Conservation (phyloP, 495 filamentous ascomycete species). For the Immersiella caudata region DNA sequence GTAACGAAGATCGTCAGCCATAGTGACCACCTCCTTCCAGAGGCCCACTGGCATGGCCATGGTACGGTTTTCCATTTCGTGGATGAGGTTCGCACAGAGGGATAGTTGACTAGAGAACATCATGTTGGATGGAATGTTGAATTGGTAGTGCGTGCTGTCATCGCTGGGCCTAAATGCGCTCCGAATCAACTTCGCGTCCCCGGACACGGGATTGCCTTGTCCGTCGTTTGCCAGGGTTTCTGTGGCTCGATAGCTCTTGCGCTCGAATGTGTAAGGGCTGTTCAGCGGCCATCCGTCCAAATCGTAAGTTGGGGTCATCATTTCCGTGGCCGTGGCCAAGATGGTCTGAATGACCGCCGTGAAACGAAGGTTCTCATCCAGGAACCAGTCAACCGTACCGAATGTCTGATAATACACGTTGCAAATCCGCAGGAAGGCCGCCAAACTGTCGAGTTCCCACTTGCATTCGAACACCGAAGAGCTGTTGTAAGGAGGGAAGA, state of each 20-base stretch:
- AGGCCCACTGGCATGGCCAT: neutral
- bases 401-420: constrained; percentile 62
- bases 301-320: constrained; percentile 60
- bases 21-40: constrained; percentile 46
- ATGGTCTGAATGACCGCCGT: constrained; percentile 52
- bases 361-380: constrained; percentile 50
- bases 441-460: constrained; percentile 70
- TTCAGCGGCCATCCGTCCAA: constrained; percentile 55
- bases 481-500: constrained; percentile 25
- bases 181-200: constrained; percentile 62
- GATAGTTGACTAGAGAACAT: constrained; percentile 63
- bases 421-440: constrained; percentile 64
- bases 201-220: constrained; percentile 57
- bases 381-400: constrained; percentile 59
- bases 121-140: constrained; percentile 69
- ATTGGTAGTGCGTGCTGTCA: constrained; percentile 59
- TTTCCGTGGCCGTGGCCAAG: constrained; percentile 51
- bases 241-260: constrained; percentile 54
- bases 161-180: constrained; percentile 66
- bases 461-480: constrained; percentile 55
- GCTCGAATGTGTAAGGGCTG: constrained; percentile 60
- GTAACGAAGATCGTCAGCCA: constrained; percentile 48
- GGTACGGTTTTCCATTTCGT: constrained; percentile 36
- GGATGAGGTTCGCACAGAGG: constrained; percentile 52
- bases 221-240: constrained; percentile 65